Evolutionary conservation across 208 protist genomes (phyloP), one percentile per base, ranked within the genome.

Genomic region (Acanthamoeba quina): DNA sequence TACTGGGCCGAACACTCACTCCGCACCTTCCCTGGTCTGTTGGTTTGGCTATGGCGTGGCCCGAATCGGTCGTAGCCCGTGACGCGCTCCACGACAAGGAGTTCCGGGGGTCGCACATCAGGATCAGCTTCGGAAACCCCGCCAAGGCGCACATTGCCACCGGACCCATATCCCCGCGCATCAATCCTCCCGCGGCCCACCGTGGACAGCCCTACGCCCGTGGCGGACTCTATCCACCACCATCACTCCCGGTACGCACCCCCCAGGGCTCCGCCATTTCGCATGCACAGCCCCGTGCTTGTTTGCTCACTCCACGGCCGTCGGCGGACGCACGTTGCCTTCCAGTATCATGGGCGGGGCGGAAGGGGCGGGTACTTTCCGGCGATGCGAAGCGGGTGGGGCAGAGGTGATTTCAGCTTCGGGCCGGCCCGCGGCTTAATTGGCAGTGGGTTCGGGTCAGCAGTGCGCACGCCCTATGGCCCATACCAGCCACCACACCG

Each of bases 41-140:
- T n/a, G 21, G 29, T 86, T 29, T 86, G 24, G 26, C 7, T 41
- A 7, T 9, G 34, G 3, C 9, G 44, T 47, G 44, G 44, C 44
- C 44, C 9, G 44, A 11, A 47, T 47, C 47, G 47, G n/a, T n/a
- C 64, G n/a, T 31, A 89, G 82, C 82, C n/a, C 82, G 82, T n/a
- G 21, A 89, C 29, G 82, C 13, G 15, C 56, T 89, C 15, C 24
- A 89, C 82, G 29, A 66, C 49, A 41, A 52, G 13, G 26, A 60
- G 9, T 89, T 89, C 56, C 49, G 34, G 21, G 56, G 56, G 19
- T 13, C 52, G 19, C n/a, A 21, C 13, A 89, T 89, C 56, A 60
- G 82, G 29, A 66, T 89, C 41, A 89, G 82, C 49, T 89, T 64
- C 31, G 82, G 54, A 5, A 66, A 89, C 29, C 82, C 82, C 11